Base-by-base conservation (phyloP, 192 early-diverging fungal species). In the Gonapodya sp. region DNA sequence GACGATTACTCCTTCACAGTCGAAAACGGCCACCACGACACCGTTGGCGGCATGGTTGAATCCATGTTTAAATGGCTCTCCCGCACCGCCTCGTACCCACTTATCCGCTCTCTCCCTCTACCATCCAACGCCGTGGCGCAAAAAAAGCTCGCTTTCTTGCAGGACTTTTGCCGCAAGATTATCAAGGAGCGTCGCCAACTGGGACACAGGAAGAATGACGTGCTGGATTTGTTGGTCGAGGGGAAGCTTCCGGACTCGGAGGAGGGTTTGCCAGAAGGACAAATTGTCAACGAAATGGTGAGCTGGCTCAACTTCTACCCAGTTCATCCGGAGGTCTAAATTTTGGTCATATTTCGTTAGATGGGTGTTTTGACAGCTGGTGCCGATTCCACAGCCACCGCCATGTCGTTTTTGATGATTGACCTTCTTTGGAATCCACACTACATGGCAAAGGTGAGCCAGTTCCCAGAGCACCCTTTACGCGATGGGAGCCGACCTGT, bases 401-500 rank as follows among this genome's bases (percentile, higher is more conserved):
- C 75, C 16, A 77, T 77, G 75, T 32, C 30, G 8, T 77, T 77
- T 34, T 77, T 77, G 30, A 77, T 77, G 75, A 77, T 77, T 33
- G 34, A 77, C 31, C 34, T 77, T 16, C 18, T 77, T 18, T 33
- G 34, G 31, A 77, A 77, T 34, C 75, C 75, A 33, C 30, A 77
- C 30, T 77, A 34, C 8, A 77, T 77, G 75, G 34, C 14, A 2
- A 77, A 31, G 75, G 46, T 64, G 24, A 16, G 46, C 24, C 8
- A 64, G n/a, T n/a, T n/a, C n/a, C n/a, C n/a, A n/a, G n/a, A n/a
- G n/a, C n/a, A n/a, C n/a, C n/a, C n/a, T n/a, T n/a, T n/a, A n/a
- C n/a, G n/a, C n/a, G n/a, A n/a, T n/a, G n/a, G n/a, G n/a, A n/a
- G n/a, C n/a, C n/a, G n/a, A n/a, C n/a, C n/a, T n/a, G n/a, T 24